Evolutionary conservation across 805 yeast species (phyloP).

Genomic region (Komagataella kurtzmanii): DNA sequence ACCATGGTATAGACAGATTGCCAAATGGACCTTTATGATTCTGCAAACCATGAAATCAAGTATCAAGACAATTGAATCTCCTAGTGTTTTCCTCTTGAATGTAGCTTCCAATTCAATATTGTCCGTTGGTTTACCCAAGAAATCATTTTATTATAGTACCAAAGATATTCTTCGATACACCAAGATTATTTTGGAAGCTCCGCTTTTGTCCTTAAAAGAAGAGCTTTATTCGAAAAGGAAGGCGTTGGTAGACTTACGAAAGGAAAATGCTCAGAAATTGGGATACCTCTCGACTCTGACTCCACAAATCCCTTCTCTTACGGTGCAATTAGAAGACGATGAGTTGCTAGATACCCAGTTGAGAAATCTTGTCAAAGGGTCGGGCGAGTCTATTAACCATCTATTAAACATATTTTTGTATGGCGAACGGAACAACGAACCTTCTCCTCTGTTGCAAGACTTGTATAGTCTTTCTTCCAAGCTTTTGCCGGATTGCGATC

Average conservation of each 20-base stretch:
- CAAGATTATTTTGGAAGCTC: slow-evolving; percentile 19
- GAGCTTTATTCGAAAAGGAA: slow-evolving; percentile 14
- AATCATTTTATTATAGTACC: slow-evolving; percentile 8
- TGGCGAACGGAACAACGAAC: background rate
- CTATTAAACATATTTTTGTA: background rate
- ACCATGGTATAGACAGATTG: background rate
- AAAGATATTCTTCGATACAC: slow-evolving; percentile 8
- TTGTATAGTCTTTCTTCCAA: background rate
- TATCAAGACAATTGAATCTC: slow-evolving; percentile 5
- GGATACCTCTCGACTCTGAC: slow-evolving; percentile 11
- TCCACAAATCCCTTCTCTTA: background rate
- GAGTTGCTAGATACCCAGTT: background rate
- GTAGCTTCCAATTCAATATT: background rate
- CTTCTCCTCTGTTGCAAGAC: background rate
- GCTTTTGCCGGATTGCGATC: background rate
- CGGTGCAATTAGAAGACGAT: background rate
- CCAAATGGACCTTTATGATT: background rate
- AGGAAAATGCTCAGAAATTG: slow-evolving; percentile 18
- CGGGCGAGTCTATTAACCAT: background rate
- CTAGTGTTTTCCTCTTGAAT: background rate
- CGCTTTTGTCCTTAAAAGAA: slow-evolving; percentile 18
- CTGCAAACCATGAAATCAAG: slow-evolving; percentile 5
- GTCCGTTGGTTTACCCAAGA: background rate
- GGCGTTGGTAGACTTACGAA: slow-evolving; percentile 10
- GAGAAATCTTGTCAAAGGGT: background rate